phyloP scores from a whole-genome alignment of 1,284 basidiomycete species.

The Ceratobasidium sp. region DNA sequence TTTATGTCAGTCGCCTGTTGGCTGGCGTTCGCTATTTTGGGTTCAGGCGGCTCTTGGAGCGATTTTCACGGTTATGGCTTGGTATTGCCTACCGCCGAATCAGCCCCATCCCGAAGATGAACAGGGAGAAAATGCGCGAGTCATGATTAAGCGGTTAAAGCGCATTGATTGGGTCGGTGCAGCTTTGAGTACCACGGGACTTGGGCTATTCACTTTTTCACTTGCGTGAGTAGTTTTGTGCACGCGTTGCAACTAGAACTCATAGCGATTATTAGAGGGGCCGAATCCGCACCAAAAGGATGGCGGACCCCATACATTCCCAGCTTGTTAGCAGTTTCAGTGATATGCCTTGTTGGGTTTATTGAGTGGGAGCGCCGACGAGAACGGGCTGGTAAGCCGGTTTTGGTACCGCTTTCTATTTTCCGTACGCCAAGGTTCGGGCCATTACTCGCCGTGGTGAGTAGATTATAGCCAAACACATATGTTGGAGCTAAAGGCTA shows the following conservation, averaged over 20 bases:
- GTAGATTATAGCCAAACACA: background rate
- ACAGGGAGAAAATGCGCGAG: conserved; percentile 16
- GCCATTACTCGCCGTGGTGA: conserved; percentile 37
- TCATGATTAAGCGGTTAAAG: conserved; percentile 35
- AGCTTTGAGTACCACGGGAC: conserved; percentile 29
- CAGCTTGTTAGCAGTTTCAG: conserved; percentile 34
- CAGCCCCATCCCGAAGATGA: conserved; percentile 30
- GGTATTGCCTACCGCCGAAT: conserved; percentile 34
- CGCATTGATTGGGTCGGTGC: conserved; percentile 41
- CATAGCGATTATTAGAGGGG: conserved; percentile 18
- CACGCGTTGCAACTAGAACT: background rate
- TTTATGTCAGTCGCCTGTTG: conserved; percentile 33
- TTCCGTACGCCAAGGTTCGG: conserved; percentile 40
- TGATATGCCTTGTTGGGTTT: conserved; percentile 38
- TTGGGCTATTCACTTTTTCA: conserved; percentile 39
- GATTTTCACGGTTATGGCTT: conserved; percentile 11
- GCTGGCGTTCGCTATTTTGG: conserved; percentile 39
- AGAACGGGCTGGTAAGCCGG: conserved; percentile 34
- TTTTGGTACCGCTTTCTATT: conserved; percentile 38
- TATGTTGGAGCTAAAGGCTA: background rate
- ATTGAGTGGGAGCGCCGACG: conserved; percentile 41
- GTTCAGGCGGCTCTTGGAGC: conserved; percentile 32
- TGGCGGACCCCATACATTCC: conserved; percentile 42
- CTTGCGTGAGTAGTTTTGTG: conserved; percentile 22
- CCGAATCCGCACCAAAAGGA: conserved; percentile 41